phyloP scores from a whole-genome alignment of 495 filamentous ascomycete species.

The Xylaria longipes region DNA sequence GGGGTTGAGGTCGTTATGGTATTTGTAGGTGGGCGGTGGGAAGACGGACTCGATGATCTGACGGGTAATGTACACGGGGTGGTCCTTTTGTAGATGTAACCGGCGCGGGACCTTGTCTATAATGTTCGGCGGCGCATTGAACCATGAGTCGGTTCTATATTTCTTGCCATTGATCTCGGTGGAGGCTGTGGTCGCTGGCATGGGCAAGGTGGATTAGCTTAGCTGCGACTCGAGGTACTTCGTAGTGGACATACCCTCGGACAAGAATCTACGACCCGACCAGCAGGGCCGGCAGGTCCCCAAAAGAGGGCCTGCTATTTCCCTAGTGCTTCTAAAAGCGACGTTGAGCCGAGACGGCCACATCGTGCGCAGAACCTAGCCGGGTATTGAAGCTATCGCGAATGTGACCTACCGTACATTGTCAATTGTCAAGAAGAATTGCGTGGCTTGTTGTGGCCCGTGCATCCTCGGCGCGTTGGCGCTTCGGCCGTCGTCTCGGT shows the following conservation, averaged over 20 bases:
- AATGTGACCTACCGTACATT: neutral
- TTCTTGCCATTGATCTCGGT: constrained; percentile 64
- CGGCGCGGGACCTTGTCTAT: constrained; percentile 72
- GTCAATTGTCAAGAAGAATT: neutral
- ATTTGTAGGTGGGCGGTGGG: constrained; percentile 70
- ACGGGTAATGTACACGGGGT: constrained; percentile 89
- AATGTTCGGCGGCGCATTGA: constrained; percentile 80
- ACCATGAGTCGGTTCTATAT: constrained; percentile 81
- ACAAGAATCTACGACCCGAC: constrained; percentile 23
- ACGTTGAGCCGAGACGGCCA: constrained; percentile 33
- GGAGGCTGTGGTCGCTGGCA: neutral
- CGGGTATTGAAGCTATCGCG: constrained; percentile 24
- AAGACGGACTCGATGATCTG: constrained; percentile 92
- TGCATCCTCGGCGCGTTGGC: neutral
- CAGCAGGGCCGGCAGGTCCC: constrained; percentile 4
- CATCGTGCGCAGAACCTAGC: constrained; percentile 31
- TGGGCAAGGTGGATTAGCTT: neutral
- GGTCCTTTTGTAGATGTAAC: constrained; percentile 84
- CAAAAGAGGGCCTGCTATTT: constrained; percentile 17
- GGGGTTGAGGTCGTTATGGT: constrained; percentile 79
- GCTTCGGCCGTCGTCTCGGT: constrained; percentile 14
- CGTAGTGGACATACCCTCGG: constrained; percentile 28
- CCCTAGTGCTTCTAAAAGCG: constrained; percentile 26
- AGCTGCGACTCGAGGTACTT: neutral
- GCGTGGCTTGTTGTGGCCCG: neutral